Percentiles rank a stretch among this genome's conserved stretches.
These are phyloP conservation scores for Emmonsiellopsis sp. DNA, from an alignment of 2,329 filamentous ascomycete species.

Conservation along the genomic window DNA sequence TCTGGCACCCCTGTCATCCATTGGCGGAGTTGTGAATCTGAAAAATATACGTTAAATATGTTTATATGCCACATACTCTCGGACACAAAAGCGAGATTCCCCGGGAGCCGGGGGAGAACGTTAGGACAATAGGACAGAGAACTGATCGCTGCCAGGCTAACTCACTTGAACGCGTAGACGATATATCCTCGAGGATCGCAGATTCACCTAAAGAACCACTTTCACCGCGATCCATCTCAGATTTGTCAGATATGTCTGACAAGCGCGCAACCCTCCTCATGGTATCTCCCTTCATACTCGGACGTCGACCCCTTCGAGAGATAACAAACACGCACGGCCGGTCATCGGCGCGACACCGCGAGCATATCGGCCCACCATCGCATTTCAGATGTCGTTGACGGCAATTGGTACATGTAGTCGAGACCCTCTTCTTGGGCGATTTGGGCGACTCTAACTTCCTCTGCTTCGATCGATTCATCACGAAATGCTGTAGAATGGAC, in stretches of 20 bases:
- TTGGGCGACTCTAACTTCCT: background rate
- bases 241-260: background rate
- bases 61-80: background rate
- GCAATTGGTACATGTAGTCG: slow-evolving; percentile 6
- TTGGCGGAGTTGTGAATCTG: background rate
- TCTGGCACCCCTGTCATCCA: slow-evolving; percentile 1
- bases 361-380: slow-evolving; percentile 6
- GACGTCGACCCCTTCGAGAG: slow-evolving; percentile 4
- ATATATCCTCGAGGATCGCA: background rate
- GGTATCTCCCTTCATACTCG: background rate
- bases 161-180: background rate
- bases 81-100: no score
- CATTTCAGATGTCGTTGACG: slow-evolving; percentile 8
- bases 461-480: slow-evolving; percentile 3
- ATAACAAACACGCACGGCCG: slow-evolving; percentile 3
- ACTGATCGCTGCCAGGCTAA: background rate
- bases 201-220: background rate
- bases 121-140: no score
- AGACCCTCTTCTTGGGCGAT: slow-evolving; percentile 1
- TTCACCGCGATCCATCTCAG: background rate
- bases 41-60: background rate
- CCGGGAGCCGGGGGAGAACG: no score
- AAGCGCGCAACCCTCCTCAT: background rate
- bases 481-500: background rate
- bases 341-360: slow-evolving; percentile 3